A percentile compares a stretch with the other conserved stretches of the same genome.
Evolutionary conservation across 495 filamentous ascomycete species (phyloP).

Genomic region (Daldinia vernicosa): DNA sequence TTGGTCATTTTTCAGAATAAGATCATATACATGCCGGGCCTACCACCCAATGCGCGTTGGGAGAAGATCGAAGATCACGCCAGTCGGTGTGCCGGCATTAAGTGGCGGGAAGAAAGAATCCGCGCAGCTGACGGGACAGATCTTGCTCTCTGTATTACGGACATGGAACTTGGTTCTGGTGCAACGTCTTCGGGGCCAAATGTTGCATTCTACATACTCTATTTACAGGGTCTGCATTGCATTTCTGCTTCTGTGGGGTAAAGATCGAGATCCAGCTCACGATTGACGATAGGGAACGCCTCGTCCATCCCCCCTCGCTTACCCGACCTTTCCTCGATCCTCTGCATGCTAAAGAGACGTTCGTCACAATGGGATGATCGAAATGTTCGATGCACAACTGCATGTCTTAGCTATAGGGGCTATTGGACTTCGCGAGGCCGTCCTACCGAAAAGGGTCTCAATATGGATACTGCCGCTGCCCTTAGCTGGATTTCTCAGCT

Average conservation of each 20-base stretch:
- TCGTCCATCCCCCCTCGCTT: conserved; percentile 75
- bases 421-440: conserved; percentile 82
- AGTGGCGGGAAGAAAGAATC: conserved; percentile 69
- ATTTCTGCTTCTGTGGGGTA: conserved; percentile 21
- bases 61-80: conserved; percentile 71
- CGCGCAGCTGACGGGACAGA: conserved; percentile 67
- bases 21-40: conserved; percentile 81
- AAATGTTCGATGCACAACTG: conserved; percentile 60
- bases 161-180: conserved; percentile 37
- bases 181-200: conserved; percentile 21
- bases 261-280: conserved; percentile 44
- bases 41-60: conserved; percentile 67
- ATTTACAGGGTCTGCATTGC: conserved; percentile 64
- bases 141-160: conserved; percentile 44
- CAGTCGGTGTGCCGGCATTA: conserved; percentile 63
- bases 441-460: conserved; percentile 71
- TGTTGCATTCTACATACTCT: conserved; percentile 59
- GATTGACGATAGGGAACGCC: conserved; percentile 62
- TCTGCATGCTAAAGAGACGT: conserved; percentile 52
- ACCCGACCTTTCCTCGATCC: conserved; percentile 68
- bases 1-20: conserved; percentile 83
- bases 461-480: conserved; percentile 69
- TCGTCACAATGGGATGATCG: conserved; percentile 28
- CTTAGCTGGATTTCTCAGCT: conserved; percentile 61
- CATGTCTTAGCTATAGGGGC: conserved; percentile 76